Conservation (phyloP, 257 asterid genomes). For the Euphrasia confusa region DNA sequence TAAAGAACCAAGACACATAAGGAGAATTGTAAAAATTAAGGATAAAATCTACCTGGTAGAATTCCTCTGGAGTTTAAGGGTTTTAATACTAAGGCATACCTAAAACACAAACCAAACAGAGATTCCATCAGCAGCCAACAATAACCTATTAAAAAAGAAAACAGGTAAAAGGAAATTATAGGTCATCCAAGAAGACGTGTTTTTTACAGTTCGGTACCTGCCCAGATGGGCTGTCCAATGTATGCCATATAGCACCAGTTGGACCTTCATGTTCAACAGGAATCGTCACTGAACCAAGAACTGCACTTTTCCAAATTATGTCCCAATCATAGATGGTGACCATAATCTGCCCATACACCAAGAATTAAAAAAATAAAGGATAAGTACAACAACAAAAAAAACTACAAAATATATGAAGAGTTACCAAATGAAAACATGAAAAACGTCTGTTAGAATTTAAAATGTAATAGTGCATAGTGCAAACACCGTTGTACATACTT, state of each 20-base stretch:
- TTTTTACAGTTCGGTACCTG: constrained; percentile 48
- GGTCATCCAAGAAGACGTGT: constrained; percentile 16
- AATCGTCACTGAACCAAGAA: constrained; percentile 84
- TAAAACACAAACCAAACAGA: constrained; percentile 31
- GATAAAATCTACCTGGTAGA: constrained; percentile 53
- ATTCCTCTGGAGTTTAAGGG: constrained; percentile 54
- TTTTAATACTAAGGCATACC: constrained; percentile 90
- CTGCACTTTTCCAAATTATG: constrained; percentile 98
- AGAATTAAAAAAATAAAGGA: constrained; percentile 29
- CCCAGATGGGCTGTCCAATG: constrained; percentile 88
- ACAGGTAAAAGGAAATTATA: neutral
- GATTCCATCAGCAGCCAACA: constrained; percentile 12
- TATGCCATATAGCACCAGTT: constrained; percentile 82
- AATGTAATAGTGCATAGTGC: constrained; percentile 1
- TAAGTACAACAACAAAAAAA: neutral
- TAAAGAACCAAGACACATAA: constrained; percentile 9
- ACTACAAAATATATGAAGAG: too few species aligned
- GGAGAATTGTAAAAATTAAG: neutral
- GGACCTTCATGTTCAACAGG: constrained; percentile 77
- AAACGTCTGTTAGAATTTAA: neutral
- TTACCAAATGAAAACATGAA: constrained; percentile 11
- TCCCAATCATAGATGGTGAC: constrained; percentile 99
- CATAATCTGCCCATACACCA: constrained; percentile 60
- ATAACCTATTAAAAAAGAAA: constrained; percentile 10
- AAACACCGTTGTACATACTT: constrained; percentile 13